Percentiles rank a stretch among this genome's conserved stretches.
Conservation (phyloP, 306 rosid genomes). For the Vicia faba region DNA sequence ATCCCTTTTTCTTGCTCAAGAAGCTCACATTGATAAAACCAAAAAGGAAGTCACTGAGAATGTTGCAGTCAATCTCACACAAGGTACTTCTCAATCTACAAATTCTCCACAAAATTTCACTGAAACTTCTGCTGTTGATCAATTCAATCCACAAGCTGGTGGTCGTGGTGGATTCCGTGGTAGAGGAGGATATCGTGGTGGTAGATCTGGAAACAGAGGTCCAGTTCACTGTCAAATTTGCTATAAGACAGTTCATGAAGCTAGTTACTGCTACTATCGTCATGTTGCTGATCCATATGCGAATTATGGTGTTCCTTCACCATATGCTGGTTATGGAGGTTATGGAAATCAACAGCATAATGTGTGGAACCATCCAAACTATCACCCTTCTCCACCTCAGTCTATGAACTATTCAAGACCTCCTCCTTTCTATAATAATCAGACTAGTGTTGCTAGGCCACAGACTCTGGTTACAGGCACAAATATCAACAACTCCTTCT, state of each 20-base stretch:
- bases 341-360: background rate
- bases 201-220: background rate
- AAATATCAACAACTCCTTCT: accelerated
- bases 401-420: background rate
- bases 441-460: background rate
- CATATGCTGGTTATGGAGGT: background rate
- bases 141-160: too few species aligned
- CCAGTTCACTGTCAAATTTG: background rate
- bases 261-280: background rate
- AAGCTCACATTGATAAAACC: too few species aligned
- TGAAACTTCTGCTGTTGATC: too few species aligned
- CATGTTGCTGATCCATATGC: background rate
- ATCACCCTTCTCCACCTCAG: accelerated
- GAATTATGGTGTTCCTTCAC: background rate
- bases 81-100: too few species aligned
- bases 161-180: too few species aligned
- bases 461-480: background rate
- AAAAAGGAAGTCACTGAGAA: too few species aligned
- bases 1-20: too few species aligned
- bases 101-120: too few species aligned
- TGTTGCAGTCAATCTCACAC: too few species aligned
- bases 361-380: background rate
- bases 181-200: background rate
- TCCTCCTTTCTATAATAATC: too few species aligned
- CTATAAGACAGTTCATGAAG: background rate